Percentiles rank a stretch among this genome's conserved stretches.
phyloP scores from a whole-genome alignment of 2,329 filamentous ascomycete genomes.

The Pyrenophora seminiperda region DNA sequence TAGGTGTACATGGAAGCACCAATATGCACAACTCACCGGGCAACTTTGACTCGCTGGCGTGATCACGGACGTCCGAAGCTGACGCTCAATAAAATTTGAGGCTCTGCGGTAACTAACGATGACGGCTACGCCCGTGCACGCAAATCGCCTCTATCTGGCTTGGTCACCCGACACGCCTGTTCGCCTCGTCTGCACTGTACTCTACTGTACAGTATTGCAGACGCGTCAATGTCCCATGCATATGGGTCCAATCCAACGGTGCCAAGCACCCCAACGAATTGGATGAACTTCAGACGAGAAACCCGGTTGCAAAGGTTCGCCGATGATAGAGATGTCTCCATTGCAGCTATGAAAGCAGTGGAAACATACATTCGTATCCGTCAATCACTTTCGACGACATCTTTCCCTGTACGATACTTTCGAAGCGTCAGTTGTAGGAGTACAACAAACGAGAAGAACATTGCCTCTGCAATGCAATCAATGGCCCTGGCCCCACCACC shows the following conservation, averaged over 20 bases:
- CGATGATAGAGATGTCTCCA: background rate
- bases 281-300: background rate
- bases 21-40: background rate
- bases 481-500: constrained; percentile 21
- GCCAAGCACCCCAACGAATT: background rate
- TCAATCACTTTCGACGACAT: background rate
- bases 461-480: constrained; percentile 10
- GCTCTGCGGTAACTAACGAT: constrained; percentile 12
- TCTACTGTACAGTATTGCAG: no score
- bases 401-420: background rate
- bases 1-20: background rate
- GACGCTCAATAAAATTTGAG: constrained; percentile 9
- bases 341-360: background rate
- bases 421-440: background rate
- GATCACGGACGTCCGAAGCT: background rate
- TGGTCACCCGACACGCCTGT: constrained; percentile 8
- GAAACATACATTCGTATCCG: background rate
- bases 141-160: constrained; percentile 1
- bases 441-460: constrained; percentile 1
- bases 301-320: background rate
- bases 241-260: background rate
- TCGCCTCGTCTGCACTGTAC: constrained; percentile 10
- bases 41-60: constrained; percentile 1
- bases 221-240: constrained; percentile 5
- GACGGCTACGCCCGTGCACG: constrained; percentile 1